A percentile compares a stretch with the other conserved stretches of the same genome.
Evolutionary conservation across 345 rosid species (phyloP).

Genomic region (Brassica carinata): DNA sequence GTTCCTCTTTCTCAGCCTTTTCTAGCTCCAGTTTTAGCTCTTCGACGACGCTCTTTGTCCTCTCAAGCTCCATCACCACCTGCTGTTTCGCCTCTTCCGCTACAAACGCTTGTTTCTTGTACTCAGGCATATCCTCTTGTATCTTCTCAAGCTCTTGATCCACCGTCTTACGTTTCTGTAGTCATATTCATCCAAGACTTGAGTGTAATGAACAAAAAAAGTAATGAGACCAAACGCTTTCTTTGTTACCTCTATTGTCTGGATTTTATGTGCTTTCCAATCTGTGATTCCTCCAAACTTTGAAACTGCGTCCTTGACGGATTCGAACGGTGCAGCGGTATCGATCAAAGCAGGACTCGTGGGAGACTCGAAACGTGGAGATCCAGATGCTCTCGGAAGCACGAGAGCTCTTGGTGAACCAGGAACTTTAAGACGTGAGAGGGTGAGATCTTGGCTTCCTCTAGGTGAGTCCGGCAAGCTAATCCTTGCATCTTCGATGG

Average conservation of each 20-base stretch:
- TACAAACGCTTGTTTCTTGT: conserved; percentile 50
- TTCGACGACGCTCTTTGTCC: conserved; percentile 66
- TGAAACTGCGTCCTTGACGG: conserved; percentile 91
- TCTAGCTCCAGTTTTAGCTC: conserved; percentile 84
- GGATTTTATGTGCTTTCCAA: conserved; percentile 89
- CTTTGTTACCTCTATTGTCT: conserved; percentile 67
- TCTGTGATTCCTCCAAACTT: conserved; percentile 39
- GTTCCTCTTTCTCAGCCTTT: conserved; percentile 86
- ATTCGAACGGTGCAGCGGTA: conserved; percentile 68
- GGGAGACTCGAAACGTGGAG: conserved; percentile 35
- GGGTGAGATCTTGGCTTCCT: not conserved
- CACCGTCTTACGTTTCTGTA: conserved; percentile 69
- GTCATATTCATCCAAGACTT: not conserved
- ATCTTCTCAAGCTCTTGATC: conserved; percentile 74
- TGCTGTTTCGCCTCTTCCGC: conserved; percentile 64
- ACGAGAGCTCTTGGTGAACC: conserved; percentile 40
- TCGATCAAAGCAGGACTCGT: conserved; percentile 47
- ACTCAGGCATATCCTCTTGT: conserved; percentile 71
- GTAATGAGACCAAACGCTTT: not conserved
- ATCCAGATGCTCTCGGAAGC: conserved; percentile 25
- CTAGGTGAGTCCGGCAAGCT: conserved; percentile 14
- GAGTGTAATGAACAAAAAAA: not conserved
- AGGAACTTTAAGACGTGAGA: conserved; percentile 37
- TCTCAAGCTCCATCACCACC: conserved; percentile 68
- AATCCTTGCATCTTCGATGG: conserved; percentile 33